Percentiles rank a stretch among this genome's conserved stretches.
Evolutionary conservation across 495 filamentous ascomycete genomes (phyloP).

Genomic region (Chaetomium cochliodes): DNA sequence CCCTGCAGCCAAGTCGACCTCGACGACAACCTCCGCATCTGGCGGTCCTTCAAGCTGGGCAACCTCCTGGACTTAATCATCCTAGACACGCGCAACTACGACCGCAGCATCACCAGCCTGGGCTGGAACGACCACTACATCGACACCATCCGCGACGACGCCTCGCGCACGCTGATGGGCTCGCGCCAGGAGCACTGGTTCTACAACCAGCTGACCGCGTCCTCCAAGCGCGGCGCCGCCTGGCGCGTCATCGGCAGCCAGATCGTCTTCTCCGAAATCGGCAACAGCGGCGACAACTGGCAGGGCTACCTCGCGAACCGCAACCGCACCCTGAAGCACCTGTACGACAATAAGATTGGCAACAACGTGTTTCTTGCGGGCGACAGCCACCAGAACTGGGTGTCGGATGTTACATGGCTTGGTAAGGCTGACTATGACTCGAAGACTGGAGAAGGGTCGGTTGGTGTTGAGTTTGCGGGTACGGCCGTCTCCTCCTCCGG

Average conservation of each 20-base stretch:
- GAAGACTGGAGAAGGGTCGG: conserved; percentile 51
- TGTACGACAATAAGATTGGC: conserved; percentile 57
- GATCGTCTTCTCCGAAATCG: conserved; percentile 60
- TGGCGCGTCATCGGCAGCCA: conserved; percentile 66
- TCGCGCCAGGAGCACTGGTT: conserved; percentile 63
- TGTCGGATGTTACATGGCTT: conserved; percentile 60
- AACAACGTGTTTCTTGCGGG: conserved; percentile 64
- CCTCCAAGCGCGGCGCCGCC: conserved; percentile 51
- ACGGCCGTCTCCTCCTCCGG: conserved; percentile 56
- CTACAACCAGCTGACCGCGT: conserved; percentile 54
- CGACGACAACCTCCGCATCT: conserved; percentile 66
- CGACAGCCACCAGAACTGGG: conserved; percentile 61
- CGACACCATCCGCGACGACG: conserved; percentile 54
- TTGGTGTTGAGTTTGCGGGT: conserved; percentile 64
- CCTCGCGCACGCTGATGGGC: conserved; percentile 62
- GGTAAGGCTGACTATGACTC: conserved; percentile 55
- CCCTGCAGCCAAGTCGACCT: conserved; percentile 56
- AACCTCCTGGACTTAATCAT: conserved; percentile 62
- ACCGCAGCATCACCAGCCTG: conserved; percentile 52
- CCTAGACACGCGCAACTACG: conserved; percentile 64
- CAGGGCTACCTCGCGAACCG: conserved; percentile 60
- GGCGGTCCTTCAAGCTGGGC: conserved; percentile 62
- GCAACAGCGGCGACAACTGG: conserved; percentile 41
- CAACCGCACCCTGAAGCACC: conserved; percentile 57
- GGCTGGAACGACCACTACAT: conserved; percentile 59